Percentiles rank a stretch among this genome's conserved stretches.
Conservation (phyloP, 192 early-diverging fungal species). For the Backusella parvicylindrica region DNA sequence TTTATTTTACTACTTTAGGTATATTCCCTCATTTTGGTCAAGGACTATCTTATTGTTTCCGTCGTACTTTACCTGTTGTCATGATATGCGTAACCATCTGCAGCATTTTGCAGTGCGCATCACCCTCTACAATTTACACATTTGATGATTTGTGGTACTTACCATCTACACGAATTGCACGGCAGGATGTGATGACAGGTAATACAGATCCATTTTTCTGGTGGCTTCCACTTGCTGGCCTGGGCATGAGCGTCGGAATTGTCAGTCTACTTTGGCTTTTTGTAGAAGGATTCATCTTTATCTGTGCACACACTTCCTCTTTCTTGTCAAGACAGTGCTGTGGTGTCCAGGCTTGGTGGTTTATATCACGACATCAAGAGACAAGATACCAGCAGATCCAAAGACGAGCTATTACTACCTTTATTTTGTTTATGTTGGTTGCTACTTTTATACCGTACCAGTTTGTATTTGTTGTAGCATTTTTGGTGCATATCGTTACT, state of each 20-base stretch:
- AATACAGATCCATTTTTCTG: constrained; percentile 51
- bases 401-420: constrained; percentile 42
- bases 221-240: constrained; percentile 45
- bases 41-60: constrained; percentile 32
- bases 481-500: constrained; percentile 52
- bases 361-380: constrained; percentile 22
- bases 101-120: constrained; percentile 36
- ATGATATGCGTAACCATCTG: constrained; percentile 28
- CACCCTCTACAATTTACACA: constrained; percentile 9
- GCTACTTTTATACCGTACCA: constrained; percentile 69
- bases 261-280: constrained; percentile 18
- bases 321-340: neutral
- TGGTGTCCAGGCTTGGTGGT: neutral
- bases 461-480: constrained; percentile 67
- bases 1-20: constrained; percentile 19
- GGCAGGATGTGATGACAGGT: constrained; percentile 43
- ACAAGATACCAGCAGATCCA: constrained; percentile 30
- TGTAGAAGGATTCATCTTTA: neutral
- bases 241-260: constrained; percentile 44
- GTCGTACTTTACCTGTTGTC: constrained; percentile 31
- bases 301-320: neutral
- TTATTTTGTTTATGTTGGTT: constrained; percentile 52
- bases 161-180: constrained; percentile 11
- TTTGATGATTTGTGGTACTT: constrained; percentile 23
- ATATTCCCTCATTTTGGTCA: constrained; percentile 40